Percentiles rank a stretch among this genome's conserved stretches.
Evolutionary conservation across 305 asterid genomes (phyloP).

Genomic region (Fraxinus sp.): DNA sequence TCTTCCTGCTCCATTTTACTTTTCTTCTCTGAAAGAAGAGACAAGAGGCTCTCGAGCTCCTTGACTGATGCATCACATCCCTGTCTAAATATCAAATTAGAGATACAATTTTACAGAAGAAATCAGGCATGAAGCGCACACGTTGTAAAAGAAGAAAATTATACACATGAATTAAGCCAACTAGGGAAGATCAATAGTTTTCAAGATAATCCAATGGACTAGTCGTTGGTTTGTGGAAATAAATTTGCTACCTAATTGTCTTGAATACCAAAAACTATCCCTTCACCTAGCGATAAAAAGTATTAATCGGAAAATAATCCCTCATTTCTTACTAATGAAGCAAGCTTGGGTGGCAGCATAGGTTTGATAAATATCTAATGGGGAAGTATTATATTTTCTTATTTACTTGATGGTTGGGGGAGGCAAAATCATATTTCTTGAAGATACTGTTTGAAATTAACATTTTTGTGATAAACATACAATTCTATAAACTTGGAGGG

Average conservation of each 20-base stretch:
- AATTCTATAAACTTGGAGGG: not conserved
- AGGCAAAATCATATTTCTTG: not conserved
- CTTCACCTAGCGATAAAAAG: not conserved
- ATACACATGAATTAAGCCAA: not conserved
- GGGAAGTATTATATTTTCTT: not conserved
- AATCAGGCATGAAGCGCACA: conserved; percentile 18
- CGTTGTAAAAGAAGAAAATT: not conserved
- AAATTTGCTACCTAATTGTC: not conserved
- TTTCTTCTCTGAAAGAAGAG: conserved; percentile 78
- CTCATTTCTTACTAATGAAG: not conserved
- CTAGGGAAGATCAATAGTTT: not conserved
- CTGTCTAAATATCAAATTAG: conserved; percentile 59
- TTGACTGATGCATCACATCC: conserved; percentile 81
- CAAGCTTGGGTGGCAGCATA: not conserved
- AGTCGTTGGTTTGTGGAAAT: not conserved
- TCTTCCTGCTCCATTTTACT: conserved; percentile 92
- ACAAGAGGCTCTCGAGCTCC: conserved; percentile 71
- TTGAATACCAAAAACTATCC: not conserved
- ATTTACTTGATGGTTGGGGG: not conserved
- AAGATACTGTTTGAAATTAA: not conserved
- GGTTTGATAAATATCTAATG: not conserved
- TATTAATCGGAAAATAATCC: not conserved
- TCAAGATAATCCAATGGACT: not conserved
- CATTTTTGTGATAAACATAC: not conserved
- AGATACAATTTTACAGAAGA: conserved; percentile 33